A percentile compares a stretch with the other conserved stretches of the same genome.
phyloP scores from a whole-genome alignment of 768 basidiomycete genomes.

The Macrocybe gigantea region DNA sequence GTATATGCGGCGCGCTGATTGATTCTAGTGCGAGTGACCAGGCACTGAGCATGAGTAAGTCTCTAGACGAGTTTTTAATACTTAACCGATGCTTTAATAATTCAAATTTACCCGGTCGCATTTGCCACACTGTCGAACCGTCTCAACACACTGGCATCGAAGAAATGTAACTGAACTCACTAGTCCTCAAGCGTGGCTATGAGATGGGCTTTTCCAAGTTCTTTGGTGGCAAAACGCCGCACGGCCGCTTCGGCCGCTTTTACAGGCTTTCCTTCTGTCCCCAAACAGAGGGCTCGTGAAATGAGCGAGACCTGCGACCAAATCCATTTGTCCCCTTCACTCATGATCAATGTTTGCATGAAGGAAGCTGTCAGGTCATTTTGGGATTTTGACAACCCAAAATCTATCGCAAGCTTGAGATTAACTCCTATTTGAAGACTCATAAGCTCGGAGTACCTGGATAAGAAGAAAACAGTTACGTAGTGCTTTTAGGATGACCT shows the following conservation, averaged over 20 bases:
- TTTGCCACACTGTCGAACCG: slow-evolving; percentile 64
- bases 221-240: slow-evolving; percentile 80
- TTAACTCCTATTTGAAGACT: slow-evolving; percentile 49
- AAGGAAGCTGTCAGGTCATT: slow-evolving; percentile 88
- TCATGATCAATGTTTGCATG: slow-evolving; percentile 93
- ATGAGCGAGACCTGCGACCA: slow-evolving; percentile 61
- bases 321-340: slow-evolving; percentile 93
- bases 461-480: slow-evolving; percentile 39
- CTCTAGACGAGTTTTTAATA: slow-evolving; percentile 26
- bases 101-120: slow-evolving; percentile 51
- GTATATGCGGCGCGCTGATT: slow-evolving; percentile 61
- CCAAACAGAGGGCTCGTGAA: slow-evolving; percentile 62
- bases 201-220: slow-evolving; percentile 69
- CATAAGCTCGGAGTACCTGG: slow-evolving; percentile 1
- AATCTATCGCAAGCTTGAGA: slow-evolving; percentile 89
- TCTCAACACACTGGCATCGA: slow-evolving; percentile 1
- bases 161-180: slow-evolving; percentile 36
- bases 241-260: slow-evolving; percentile 70
- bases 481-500: slow-evolving; percentile 68
- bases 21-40: slow-evolving; percentile 65
- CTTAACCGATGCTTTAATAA: not conserved
- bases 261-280: slow-evolving; percentile 70
- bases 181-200: slow-evolving; percentile 89
- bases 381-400: slow-evolving; percentile 74
- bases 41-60: slow-evolving; percentile 75